Base-by-base conservation (phyloP, 805 yeast species). In the Wickerhamomyces bisporus region DNA sequence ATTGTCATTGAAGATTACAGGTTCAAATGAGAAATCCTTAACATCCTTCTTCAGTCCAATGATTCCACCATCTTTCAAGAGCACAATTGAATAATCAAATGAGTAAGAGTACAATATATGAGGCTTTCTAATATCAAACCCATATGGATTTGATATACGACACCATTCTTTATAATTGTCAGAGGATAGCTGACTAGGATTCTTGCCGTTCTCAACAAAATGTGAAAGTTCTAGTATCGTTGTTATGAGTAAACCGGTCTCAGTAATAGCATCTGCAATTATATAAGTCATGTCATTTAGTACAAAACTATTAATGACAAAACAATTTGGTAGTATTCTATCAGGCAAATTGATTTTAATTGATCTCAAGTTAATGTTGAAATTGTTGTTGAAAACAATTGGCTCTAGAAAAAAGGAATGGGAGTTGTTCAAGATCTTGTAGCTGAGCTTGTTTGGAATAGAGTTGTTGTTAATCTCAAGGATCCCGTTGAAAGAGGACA, bases 11-110 rank as follows among this genome's bases (percentile, higher is more conserved):
- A 82, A 83, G 21, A 77, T 60, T 32, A 55, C 58, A 9, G 73
- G 75, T 40, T 62, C 74, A 30, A 64, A 56, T 14, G 49, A 44
- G 6, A 40, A 43, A 18, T 44, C 43, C n/a, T 28, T 27, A 38
- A 15, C 43, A 26, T 35, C 41, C 44, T 54, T 58, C 21, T 52
- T 51, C 40, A 83, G 64, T 32, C 78, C 79, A 35, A 86, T 60
- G 30, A 88, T 56, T 1, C 89, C 86, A 19, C 97, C 96, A 60
- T 89, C 95, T 31, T 70, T 68, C 34, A 88, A 64, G 5, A 86
- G 68, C 0, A 82, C 76, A 3, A 87, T 55, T 8, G 78, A 53
- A 32, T 71, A 67, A 3, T 53, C 49, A 0, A 61, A 44, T 24
- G 74, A 68, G 13, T 79, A 58, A 1, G 81, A 57, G 35, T 68